Percentiles rank a stretch among this genome's conserved stretches.
Evolutionary conservation across 1,139 yeast species (phyloP).

Genomic region (Kazachstania sp.): DNA sequence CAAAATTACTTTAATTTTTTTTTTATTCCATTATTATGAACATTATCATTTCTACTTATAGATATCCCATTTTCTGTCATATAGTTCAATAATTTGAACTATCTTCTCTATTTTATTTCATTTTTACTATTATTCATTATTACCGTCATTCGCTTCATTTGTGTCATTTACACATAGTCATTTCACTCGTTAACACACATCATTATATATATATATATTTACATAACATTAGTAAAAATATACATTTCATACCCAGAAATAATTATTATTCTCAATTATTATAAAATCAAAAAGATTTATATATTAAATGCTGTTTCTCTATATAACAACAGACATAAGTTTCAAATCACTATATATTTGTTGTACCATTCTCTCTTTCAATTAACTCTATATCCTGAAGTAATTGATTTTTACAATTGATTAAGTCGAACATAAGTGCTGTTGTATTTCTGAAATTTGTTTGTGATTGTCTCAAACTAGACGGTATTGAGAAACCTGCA

Average conservation of each 20-base stretch:
- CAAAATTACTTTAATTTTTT: neutral
- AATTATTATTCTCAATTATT: no score
- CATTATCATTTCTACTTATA: no score
- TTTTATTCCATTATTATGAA: neutral
- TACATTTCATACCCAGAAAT: neutral
- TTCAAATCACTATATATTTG: neutral
- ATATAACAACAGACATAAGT: no score
- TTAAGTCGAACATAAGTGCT: conserved; percentile 17
- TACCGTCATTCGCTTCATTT: neutral
- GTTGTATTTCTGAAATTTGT: conserved; percentile 21
- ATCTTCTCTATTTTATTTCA: neutral
- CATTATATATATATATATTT: neutral
- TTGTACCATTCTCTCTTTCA: neutral
- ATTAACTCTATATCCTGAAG: conserved; percentile 1
- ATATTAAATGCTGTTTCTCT: no score
- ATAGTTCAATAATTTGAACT: neutral
- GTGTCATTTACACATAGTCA: neutral
- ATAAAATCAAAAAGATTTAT: no score
- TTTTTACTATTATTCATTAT: neutral
- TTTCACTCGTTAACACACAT: neutral
- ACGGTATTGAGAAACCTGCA: conserved; percentile 23
- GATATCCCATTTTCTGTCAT: no score
- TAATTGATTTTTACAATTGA: conserved; percentile 16
- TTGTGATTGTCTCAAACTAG: conserved; percentile 22
- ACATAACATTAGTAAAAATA: neutral